Base-by-base conservation (phyloP, 345 rosid genomes). In the Boechera retrofracta region DNA sequence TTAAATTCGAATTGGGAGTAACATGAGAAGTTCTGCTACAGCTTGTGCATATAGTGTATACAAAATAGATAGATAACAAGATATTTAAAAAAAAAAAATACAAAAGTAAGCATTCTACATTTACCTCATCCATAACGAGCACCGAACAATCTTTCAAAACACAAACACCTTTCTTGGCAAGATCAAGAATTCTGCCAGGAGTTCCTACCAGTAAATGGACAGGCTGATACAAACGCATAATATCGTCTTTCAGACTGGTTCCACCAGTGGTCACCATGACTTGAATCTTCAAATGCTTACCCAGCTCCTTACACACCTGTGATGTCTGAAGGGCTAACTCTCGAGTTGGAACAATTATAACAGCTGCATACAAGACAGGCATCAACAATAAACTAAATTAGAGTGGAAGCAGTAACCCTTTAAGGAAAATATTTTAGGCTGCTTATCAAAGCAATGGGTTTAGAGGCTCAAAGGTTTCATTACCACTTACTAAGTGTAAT, bases 211-310 rank as follows among this genome's bases (percentile, higher is more conserved):
- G 88, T 47, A 92, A 83, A 82, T 92, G 96, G 3, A 92, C 98
- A 32, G 98, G 98, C 78, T 92, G 98, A 77, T 92, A 89, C 83
- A 92, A 85, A 35, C 98, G 94, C 98, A 92, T 92, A 60, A 92
- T 90, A 78, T 92, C 98, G 74, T 92, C 98, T 86, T 92, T 92
- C 69, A 92, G 80, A 82, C 96, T 92, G 71, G 98, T 92, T 72
- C 98, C 98, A 13, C 98, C 98, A 9, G 98, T 92, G 53, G 98
- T 92, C 67, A 89, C 96, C 98, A 92, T 92, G 64, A 92, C 91
- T 87, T 90, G 93, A 78, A 92, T 87, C 75, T 92, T 73, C 89
- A 92, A 82, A 84, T 92, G 89, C 82, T 92, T 92, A 51, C 94
- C 96, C 18, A 92, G 90, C 86, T 92, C 98, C 86, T 92, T 92